Evolutionary conservation across 768 basidiomycete species (phyloP).

Genomic region (Mycena amicta): DNA sequence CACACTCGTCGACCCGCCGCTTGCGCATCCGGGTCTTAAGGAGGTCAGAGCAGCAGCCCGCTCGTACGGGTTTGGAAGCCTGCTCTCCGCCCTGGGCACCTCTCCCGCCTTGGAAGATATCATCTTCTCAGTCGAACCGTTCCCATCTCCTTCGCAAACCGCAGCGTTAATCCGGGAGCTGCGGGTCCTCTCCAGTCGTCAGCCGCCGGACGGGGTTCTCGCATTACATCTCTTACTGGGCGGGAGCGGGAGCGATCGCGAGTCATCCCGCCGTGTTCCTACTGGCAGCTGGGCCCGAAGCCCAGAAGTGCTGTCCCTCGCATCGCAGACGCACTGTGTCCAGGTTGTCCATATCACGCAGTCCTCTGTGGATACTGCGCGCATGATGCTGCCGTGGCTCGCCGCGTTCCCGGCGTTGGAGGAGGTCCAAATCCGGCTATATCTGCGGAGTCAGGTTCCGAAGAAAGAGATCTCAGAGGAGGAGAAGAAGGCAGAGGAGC

Average conservation of each 20-base stretch:
- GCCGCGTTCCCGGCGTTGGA: neutral
- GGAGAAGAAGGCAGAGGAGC: no score
- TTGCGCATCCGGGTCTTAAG: neutral
- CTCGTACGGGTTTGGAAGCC: neutral
- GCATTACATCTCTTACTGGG: neutral
- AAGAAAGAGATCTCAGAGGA: no score
- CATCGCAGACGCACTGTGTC: neutral
- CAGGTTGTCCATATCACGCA: neutral
- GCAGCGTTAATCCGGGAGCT: neutral
- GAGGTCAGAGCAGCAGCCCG: neutral
- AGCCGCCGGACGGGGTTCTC: neutral
- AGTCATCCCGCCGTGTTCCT: neutral
- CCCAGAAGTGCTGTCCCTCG: neutral
- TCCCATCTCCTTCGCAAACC: neutral
- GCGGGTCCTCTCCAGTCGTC: neutral
- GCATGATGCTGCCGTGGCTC: neutral
- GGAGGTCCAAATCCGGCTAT: neutral
- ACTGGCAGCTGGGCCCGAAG: neutral
- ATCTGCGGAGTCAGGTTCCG: no score
- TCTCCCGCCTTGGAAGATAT: neutral
- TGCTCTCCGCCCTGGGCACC: neutral
- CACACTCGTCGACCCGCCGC: neutral
- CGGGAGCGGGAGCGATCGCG: neutral
- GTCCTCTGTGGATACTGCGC: neutral
- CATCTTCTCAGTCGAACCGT: neutral